Base-by-base conservation (phyloP, 805 yeast genomes). In the Schizosaccharomyces cryophilus region DNA sequence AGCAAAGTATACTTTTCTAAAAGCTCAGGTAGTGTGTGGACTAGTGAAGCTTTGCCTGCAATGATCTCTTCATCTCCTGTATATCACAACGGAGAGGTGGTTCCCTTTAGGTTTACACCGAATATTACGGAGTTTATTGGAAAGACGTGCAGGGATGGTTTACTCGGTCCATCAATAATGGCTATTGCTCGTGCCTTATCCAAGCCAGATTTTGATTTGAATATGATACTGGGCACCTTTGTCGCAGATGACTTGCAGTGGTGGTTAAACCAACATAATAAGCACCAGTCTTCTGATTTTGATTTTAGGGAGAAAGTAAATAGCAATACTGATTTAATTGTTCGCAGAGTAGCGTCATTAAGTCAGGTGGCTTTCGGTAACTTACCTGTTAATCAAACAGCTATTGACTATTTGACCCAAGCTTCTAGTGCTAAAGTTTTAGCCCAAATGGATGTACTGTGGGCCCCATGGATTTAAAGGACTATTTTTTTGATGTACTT, bases 51-150 rank as follows among this genome's bases (percentile, higher is more conserved):
- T 95, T 74, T 93, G 61, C 98, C 98, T 73, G 60, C 73, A 74
- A 4, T 70, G 75, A 5, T 60, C 74, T 59, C 76, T 81, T 63
- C 79, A 80, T 1, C 79, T 84, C 99, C 99, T 26, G 76, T 93
- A 29, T 89, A 90, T 75, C 84, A 84, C 69, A 87, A 89, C 66
- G 81, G 88, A 17, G 99, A 93, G 69, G 80, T 88, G 64, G 96
- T 93, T 60, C 97, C 98, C 56, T 93, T 93, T 78, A 78, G 99
- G 68, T 77, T 93, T 68, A 90, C 98, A 4, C 98, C 99, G 21
- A 93, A 93, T 69, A 80, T 94, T 62, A 98, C 93, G 70, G 83
- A 84, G 65, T 76, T 93, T 68, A 87, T 93, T 74, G 97, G 99
- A 59, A 95, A 88, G 63, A 81, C 89, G n/a, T 87, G 88, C 4